Conservation (phyloP, 768 basidiomycete genomes). For the Pleurotus cornucopiae region DNA sequence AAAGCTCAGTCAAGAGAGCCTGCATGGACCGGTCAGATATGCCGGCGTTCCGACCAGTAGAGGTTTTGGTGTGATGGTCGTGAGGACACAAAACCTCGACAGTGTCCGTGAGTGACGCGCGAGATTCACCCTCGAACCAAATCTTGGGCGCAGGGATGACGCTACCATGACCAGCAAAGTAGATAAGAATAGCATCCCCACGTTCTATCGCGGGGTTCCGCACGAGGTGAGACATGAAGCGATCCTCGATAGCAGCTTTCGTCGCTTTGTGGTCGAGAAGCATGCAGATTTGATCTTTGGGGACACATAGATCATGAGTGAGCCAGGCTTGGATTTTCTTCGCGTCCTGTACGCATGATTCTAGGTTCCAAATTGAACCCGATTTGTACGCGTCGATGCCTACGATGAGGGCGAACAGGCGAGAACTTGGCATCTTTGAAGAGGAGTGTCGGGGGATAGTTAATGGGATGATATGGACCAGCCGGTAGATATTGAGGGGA, state of each 20-base stretch:
- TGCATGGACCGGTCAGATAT: slow-evolving; percentile 66
- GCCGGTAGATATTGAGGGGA: no score
- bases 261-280: slow-evolving; percentile 59
- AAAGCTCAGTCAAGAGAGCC: slow-evolving; percentile 56
- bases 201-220: slow-evolving; percentile 55
- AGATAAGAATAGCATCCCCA: slow-evolving; percentile 64
- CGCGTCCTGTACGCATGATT: slow-evolving; percentile 64
- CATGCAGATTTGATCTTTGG: slow-evolving; percentile 50
- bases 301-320: slow-evolving; percentile 50
- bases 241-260: slow-evolving; percentile 55
- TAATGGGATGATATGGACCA: no score
- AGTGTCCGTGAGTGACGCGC: slow-evolving; percentile 19
- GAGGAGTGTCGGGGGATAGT: no score
- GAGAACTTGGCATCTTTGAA: slow-evolving; percentile 22
- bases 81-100: slow-evolving; percentile 65
- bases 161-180: slow-evolving; percentile 75
- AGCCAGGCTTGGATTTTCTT: slow-evolving; percentile 57
- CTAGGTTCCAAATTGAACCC: slow-evolving; percentile 58
- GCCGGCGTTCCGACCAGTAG: slow-evolving; percentile 48
- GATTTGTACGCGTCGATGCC: slow-evolving; percentile 71
- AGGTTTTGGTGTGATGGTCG: slow-evolving; percentile 53
- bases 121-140: slow-evolving; percentile 45
- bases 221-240: slow-evolving; percentile 57
- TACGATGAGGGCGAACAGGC: slow-evolving; percentile 62
- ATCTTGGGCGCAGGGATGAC: slow-evolving; percentile 49